Evolutionary conservation across 1,139 yeast genomes (phyloP).

Genomic region (Yamadazyma pseudoaaseri): DNA sequence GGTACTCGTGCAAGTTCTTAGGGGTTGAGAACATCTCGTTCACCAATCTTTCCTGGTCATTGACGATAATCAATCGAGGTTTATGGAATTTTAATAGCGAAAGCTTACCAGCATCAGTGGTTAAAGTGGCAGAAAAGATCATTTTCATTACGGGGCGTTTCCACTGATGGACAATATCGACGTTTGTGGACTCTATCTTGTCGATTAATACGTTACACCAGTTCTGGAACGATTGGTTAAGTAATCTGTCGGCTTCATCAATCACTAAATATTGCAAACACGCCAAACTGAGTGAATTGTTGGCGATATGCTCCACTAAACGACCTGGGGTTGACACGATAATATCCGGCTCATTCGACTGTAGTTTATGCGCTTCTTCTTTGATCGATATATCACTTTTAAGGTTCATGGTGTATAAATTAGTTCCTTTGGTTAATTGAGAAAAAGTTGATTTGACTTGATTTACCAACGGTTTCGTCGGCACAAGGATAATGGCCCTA

Average conservation of each 20-base stretch:
- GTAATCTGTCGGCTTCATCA: constrained; percentile 92
- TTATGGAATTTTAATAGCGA: constrained; percentile 63
- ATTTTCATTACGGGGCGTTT: constrained; percentile 49
- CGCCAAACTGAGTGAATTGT: constrained; percentile 37
- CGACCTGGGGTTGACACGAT: constrained; percentile 90
- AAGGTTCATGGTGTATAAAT: constrained; percentile 58
- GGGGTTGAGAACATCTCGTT: constrained; percentile 60
- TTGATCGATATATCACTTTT: constrained; percentile 57
- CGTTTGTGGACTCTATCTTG: constrained; percentile 33
- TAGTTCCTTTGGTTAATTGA: constrained; percentile 64
- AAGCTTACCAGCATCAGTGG: constrained; percentile 88
- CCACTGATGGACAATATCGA: constrained; percentile 19
- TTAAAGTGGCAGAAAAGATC: constrained; percentile 89
- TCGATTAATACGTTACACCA: constrained; percentile 77
- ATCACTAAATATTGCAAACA: constrained; percentile 70
- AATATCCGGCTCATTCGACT: constrained; percentile 63
- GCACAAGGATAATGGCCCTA: constrained; percentile 78
- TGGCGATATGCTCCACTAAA: constrained; percentile 77
- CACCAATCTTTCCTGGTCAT: constrained; percentile 49
- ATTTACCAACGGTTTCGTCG: constrained; percentile 82
- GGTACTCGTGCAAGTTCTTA: constrained; percentile 49
- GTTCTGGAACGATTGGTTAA: constrained; percentile 89
- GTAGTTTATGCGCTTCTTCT: constrained; percentile 60
- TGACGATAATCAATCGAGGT: constrained; percentile 74
- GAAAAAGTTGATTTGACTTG: constrained; percentile 75